Base-by-base conservation (phyloP, 2,329 filamentous ascomycete genomes). In the Dactylellina haptotyla region DNA sequence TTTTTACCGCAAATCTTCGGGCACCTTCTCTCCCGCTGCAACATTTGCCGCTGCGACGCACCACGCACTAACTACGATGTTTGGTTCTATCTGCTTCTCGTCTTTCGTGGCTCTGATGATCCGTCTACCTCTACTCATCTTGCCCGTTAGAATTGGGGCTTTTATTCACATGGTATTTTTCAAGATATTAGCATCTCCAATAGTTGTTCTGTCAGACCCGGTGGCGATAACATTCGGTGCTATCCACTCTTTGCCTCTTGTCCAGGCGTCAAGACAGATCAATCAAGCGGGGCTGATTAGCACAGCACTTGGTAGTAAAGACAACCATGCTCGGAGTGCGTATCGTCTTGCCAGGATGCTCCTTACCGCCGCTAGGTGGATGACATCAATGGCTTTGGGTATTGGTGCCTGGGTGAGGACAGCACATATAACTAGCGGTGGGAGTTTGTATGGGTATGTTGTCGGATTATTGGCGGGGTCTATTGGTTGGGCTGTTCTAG, bases 321-420 rank as follows among this genome's bases (percentile, higher is more conserved):
- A 75, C 43, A 75, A 77, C 76, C 77, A 67, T 75, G 80, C 18
- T 79, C 82, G 41, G 81, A 83, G 65, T 80, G 82, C 95, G 0
- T 99, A 98, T 80, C 88, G 92, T 3, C 87, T 98, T 6, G 91
- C 95, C 1, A 98, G 97, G 80, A 85, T 98, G 26, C 86, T 99
- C 5, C 87, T 99, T 2, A 92, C 97, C 77, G 92, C 94, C 2
- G 95, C 93, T 0, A 88, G 94, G 16, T 91, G 94, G 79, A 90
- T 97, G 78, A 96, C 97, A 87, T 92, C 92, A 0, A 88, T 93
- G 50, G 91, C 89, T 0, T 86, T 99, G 28, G 94, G 94, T 0
- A 96, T 98, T 78, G 93, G 91, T 2, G 94, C 92, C n/a, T 99
- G 95, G 95, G 92, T 98, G 6, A 90, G 92, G 50, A 96, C 93